phyloP scores from a whole-genome alignment of 805 yeast genomes.

The Maudiozyma bulderi region DNA sequence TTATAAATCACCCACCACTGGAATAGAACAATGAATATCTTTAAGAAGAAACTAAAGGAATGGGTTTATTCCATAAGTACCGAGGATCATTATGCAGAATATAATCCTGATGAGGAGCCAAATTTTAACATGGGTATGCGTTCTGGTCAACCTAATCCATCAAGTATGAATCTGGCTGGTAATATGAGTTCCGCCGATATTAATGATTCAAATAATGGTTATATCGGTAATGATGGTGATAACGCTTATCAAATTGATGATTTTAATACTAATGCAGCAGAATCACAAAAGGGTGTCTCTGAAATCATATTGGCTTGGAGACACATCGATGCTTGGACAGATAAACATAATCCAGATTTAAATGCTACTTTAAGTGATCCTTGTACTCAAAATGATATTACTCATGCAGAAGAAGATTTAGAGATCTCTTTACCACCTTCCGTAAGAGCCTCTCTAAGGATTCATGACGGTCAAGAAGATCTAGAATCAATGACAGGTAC shows the following conservation, averaged over 20 bases:
- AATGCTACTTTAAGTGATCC: slow-evolving; percentile 67
- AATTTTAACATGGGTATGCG: slow-evolving; percentile 24
- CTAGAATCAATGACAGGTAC: slow-evolving; percentile 62
- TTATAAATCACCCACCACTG: too few relatives aligned
- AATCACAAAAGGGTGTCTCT: slow-evolving; percentile 52
- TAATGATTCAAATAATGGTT: slow-evolving; percentile 14
- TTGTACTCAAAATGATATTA: slow-evolving; percentile 71
- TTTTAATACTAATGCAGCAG: slow-evolving; percentile 8
- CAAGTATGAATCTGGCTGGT: slow-evolving; percentile 12
- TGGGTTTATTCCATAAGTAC: slow-evolving; percentile 55
- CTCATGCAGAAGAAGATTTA: slow-evolving; percentile 76
- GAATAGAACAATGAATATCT: slow-evolving; percentile 26
- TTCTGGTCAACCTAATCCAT: slow-evolving; percentile 9
- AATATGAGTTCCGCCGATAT: slow-evolving; percentile 7
- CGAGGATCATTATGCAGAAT: slow-evolving; percentile 62
- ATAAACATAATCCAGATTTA: slow-evolving; percentile 69
- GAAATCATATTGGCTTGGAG: slow-evolving; percentile 78
- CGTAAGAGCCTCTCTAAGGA: slow-evolving; percentile 65
- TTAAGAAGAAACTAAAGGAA: slow-evolving; percentile 44
- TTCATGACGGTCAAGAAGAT: slow-evolving; percentile 87
- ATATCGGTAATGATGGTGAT: slow-evolving; percentile 6
- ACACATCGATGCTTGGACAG: slow-evolving; percentile 78
- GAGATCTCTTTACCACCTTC: slow-evolving; percentile 67
- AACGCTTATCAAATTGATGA: slow-evolving; percentile 29
- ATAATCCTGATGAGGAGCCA: slow-evolving; percentile 36